These are phyloP conservation scores for Bifiguratus adelaidae DNA, from an alignment of 192 early-diverging fungal genomes.

Conservation along the genomic window DNA sequence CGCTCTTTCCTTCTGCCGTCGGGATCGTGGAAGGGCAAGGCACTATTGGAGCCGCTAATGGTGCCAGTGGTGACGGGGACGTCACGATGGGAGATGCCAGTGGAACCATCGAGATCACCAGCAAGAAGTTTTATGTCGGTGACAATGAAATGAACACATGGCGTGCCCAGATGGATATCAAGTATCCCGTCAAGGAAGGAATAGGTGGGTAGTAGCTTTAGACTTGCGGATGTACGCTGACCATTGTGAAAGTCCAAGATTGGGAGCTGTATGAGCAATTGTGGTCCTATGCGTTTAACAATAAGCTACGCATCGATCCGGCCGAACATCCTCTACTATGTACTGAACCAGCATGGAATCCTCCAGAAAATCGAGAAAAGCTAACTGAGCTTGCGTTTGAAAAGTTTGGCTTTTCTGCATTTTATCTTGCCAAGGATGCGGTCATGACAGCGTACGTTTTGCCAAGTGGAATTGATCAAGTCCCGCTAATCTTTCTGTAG, in stretches of 20 bases:
- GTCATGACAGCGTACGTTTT: slow-evolving; percentile 78
- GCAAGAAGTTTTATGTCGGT: slow-evolving; percentile 56
- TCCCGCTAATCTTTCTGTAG: slow-evolving; percentile 26
- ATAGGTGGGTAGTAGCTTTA: slow-evolving; percentile 36
- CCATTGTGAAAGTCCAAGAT: slow-evolving; percentile 90
- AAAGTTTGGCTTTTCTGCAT: slow-evolving; percentile 82
- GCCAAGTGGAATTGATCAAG: not conserved
- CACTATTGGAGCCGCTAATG: slow-evolving; percentile 17
- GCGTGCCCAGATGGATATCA: slow-evolving; percentile 73
- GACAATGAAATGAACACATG: slow-evolving; percentile 59
- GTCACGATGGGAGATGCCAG: slow-evolving; percentile 16
- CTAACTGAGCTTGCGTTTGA: slow-evolving; percentile 93
- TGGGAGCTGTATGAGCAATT: slow-evolving; percentile 92
- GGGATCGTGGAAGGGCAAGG: slow-evolving; percentile 41
- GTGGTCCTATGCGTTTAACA: slow-evolving; percentile 76
- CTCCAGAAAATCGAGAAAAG: slow-evolving; percentile 73
- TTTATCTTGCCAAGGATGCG: slow-evolving; percentile 85
- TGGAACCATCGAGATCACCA: not conserved
- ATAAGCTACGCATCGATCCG: slow-evolving; percentile 60
- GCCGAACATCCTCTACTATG: slow-evolving; percentile 87
- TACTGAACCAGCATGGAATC: slow-evolving; percentile 89
- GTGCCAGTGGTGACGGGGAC: too few relatives aligned
- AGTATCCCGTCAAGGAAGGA: slow-evolving; percentile 80
- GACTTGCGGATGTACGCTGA: not conserved
- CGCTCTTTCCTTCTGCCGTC: slow-evolving; percentile 71